Evolutionary conservation across 2,329 filamentous ascomycete genomes (phyloP).

Genomic region (Karstenula rhodostoma): DNA sequence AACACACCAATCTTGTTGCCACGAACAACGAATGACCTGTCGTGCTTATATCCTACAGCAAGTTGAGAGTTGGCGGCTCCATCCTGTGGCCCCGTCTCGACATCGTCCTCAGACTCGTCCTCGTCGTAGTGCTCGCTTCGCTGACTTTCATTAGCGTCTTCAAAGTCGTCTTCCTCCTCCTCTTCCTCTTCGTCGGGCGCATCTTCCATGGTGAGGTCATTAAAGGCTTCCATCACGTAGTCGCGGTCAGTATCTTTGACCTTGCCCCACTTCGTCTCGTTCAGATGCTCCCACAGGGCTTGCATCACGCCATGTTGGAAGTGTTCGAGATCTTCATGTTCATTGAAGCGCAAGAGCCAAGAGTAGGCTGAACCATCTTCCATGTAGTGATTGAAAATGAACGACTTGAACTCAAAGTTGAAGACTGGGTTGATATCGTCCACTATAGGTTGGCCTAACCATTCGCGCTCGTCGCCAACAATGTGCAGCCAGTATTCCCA

Average conservation of each 20-base stretch:
- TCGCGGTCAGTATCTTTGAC: slow-evolving; percentile 91
- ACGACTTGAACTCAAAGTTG: slow-evolving; percentile 98
- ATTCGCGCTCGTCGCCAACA: slow-evolving; percentile 75
- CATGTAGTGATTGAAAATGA: slow-evolving; percentile 98
- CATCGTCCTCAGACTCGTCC: slow-evolving; percentile 82
- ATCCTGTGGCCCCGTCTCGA: slow-evolving; percentile 71
- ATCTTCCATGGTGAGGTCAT: slow-evolving; percentile 93
- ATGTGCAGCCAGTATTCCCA: slow-evolving; percentile 98
- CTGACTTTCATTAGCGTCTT: slow-evolving; percentile 69
- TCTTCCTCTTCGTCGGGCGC: slow-evolving; percentile 63
- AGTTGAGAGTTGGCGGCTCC: slow-evolving; percentile 91
- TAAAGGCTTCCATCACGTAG: slow-evolving; percentile 94
- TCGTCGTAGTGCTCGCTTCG: slow-evolving; percentile 77
- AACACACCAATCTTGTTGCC: slow-evolving; percentile 99
- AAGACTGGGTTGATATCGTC: slow-evolving; percentile 97
- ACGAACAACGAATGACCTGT: slow-evolving; percentile 94
- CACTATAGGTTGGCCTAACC: slow-evolving; percentile 84
- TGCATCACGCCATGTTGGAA: slow-evolving; percentile 97
- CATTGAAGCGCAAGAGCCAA: slow-evolving; percentile 92
- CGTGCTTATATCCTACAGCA: slow-evolving; percentile 95
- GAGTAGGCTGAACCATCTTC: slow-evolving; percentile 90
- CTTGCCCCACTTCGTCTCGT: slow-evolving; percentile 93
- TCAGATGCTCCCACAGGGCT: slow-evolving; percentile 94
- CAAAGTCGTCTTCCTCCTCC: slow-evolving; percentile 69
- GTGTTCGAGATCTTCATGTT: slow-evolving; percentile 78